These are phyloP conservation scores for Gnomoniopsis smithogilvyi DNA, from an alignment of 2,329 filamentous ascomycete genomes.

Conservation along the genomic window DNA sequence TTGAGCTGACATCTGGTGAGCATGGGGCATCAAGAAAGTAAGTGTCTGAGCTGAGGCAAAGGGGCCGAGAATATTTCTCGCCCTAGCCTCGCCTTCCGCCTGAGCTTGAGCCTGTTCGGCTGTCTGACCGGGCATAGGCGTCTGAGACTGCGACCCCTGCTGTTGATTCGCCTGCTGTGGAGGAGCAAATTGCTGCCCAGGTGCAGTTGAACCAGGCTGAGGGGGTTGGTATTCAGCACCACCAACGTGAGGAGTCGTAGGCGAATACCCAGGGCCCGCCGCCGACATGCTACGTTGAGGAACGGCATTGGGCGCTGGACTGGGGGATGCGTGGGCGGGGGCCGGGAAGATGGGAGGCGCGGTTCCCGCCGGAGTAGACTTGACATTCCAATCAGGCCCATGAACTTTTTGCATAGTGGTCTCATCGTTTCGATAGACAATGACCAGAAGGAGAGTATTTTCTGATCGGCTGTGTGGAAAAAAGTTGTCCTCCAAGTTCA, in stretches of 20 bases:
- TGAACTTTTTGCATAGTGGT: constrained; percentile 34
- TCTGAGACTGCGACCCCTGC: constrained; percentile 4
- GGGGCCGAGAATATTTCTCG: constrained; percentile 61
- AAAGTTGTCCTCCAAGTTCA: constrained; percentile 80
- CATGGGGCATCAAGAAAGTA: constrained; percentile 66
- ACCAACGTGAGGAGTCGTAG: constrained; percentile 41
- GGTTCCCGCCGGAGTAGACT: constrained; percentile 23
- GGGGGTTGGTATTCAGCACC: constrained; percentile 25
- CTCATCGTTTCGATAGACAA: constrained; percentile 71
- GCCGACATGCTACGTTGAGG: constrained; percentile 44
- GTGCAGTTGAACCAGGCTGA: constrained; percentile 21
- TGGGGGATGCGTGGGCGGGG: constrained; percentile 26
- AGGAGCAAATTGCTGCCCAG: background rate
- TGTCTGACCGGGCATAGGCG: constrained; percentile 23
- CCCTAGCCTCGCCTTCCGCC: constrained; percentile 52
- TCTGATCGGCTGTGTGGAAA: constrained; percentile 70
- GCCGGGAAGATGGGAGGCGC: constrained; percentile 18
- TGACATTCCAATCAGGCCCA: constrained; percentile 26
- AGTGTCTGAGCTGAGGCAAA: constrained; percentile 63
- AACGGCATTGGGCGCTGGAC: constrained; percentile 33
- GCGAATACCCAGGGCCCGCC: constrained; percentile 52
- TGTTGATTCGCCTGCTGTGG: constrained; percentile 13
- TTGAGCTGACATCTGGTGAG: constrained; percentile 62
- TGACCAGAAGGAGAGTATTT: constrained; percentile 76
- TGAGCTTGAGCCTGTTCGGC: constrained; percentile 31